phyloP scores from a whole-genome alignment of 1,284 basidiomycete genomes.

The Sutorius eximius region DNA sequence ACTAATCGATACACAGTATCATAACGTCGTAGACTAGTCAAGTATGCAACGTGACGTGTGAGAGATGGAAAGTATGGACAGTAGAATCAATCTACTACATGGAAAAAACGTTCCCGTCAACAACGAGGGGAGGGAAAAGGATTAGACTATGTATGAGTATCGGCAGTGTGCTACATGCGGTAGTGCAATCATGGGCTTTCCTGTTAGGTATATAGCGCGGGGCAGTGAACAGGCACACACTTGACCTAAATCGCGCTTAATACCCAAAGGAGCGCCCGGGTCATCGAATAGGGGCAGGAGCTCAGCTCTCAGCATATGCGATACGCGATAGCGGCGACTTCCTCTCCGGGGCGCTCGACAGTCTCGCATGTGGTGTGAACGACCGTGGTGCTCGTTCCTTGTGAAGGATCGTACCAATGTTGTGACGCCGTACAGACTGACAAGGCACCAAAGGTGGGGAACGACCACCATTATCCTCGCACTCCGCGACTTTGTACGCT shows the following conservation, averaged over 20 bases:
- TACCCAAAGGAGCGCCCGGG: background rate
- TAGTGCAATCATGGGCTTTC: background rate
- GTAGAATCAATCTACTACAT: slow-evolving; percentile 34
- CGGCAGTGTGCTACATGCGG: background rate
- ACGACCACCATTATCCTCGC: slow-evolving; percentile 13
- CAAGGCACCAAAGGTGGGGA: background rate
- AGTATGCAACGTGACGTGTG: background rate
- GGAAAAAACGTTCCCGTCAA: slow-evolving; percentile 1
- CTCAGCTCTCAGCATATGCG: slow-evolving; percentile 22
- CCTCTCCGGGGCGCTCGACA: slow-evolving; percentile 16
- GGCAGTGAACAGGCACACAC: background rate
- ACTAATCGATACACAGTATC: slow-evolving; percentile 34
- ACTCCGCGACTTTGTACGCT: background rate
- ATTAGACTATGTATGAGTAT: slow-evolving; percentile 13
- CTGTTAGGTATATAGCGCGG: background rate
- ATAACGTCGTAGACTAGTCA: slow-evolving; percentile 10
- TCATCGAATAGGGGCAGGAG: background rate
- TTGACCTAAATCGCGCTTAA: background rate
- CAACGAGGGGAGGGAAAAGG: slow-evolving; percentile 8
- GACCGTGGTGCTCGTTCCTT: slow-evolving; percentile 1
- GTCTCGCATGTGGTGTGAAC: slow-evolving; percentile 6
- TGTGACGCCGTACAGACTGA: slow-evolving; percentile 2
- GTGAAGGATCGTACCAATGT: slow-evolving; percentile 1
- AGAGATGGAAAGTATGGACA: slow-evolving; percentile 9
- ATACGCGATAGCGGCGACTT: slow-evolving; percentile 32